Evolutionary conservation across 495 filamentous ascomycete species (phyloP).

Genomic region (Cercophora scortea): DNA sequence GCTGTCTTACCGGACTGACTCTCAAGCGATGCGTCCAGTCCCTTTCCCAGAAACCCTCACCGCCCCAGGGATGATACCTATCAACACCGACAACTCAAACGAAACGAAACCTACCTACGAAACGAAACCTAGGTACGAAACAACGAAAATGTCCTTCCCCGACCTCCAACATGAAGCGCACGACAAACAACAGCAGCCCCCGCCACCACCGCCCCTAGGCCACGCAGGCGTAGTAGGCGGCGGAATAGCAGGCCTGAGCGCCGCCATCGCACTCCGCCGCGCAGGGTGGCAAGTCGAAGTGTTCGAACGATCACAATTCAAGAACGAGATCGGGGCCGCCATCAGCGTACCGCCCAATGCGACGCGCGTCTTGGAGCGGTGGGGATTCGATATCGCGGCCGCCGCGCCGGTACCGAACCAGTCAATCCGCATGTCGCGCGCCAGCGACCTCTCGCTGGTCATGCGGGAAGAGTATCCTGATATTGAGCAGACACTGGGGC

Average conservation of each 20-base stretch:
- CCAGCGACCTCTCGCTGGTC: constrained; percentile 16
- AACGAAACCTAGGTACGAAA: no score
- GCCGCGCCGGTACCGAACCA: constrained; percentile 22
- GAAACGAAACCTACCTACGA: no score
- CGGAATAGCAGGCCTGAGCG: constrained; percentile 21
- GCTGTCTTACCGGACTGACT: no score
- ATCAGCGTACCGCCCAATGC: constrained; percentile 46
- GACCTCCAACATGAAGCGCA: no score
- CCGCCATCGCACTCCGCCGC: constrained; percentile 41
- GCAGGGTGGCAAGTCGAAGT: constrained; percentile 44
- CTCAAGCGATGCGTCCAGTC: no score
- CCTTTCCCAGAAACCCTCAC: no score
- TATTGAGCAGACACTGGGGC: constrained; percentile 15
- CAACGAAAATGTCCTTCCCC: no score
- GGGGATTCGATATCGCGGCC: constrained; percentile 37
- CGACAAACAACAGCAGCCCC: no score
- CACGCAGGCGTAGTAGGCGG: constrained; percentile 34
- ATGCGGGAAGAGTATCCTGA: constrained; percentile 22
- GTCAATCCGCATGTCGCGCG: constrained; percentile 21
- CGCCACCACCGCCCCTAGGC: not conserved
- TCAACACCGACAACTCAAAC: no score
- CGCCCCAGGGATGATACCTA: no score
- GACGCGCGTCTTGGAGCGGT: constrained; percentile 34
- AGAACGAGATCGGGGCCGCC: constrained; percentile 49
- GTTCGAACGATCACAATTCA: constrained; percentile 43